Conservation (phyloP, 208 protist species). For the Wallacemonas collosoma region DNA sequence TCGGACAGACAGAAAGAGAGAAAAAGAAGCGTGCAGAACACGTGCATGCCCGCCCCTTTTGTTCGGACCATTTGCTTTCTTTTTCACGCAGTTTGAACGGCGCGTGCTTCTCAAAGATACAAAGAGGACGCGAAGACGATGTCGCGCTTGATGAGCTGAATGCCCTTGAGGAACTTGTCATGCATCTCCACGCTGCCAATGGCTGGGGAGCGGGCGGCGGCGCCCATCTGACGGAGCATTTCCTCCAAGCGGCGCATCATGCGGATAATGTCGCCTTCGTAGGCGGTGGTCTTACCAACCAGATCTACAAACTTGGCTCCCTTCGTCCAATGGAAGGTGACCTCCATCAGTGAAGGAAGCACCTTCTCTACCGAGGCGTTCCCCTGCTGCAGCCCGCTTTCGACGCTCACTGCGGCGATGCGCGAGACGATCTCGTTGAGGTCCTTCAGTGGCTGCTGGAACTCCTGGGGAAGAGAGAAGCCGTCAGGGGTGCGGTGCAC, state of each 20-base stretch:
- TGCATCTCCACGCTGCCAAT: conserved; percentile 99
- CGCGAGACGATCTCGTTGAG: conserved; percentile 91
- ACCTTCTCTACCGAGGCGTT: conserved; percentile 95
- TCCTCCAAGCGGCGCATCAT: conserved; percentile 98
- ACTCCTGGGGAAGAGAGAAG: conserved; percentile 84
- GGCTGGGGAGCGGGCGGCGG: conserved; percentile 96
- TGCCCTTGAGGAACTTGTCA: conserved; percentile 97
- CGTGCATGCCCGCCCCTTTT: not conserved
- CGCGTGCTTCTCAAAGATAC: conserved; percentile 87
- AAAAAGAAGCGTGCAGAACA: too few relatives aligned
- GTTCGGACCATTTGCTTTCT: conserved; percentile 11
- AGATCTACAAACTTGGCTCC: conserved; percentile 98
- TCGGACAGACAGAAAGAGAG: too few relatives aligned
- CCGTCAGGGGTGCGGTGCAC: conserved; percentile 93
- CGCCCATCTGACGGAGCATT: conserved; percentile 97
- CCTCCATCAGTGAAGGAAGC: conserved; percentile 96
- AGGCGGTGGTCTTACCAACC: conserved; percentile 97
- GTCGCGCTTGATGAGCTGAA: conserved; percentile 97
- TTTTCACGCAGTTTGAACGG: not conserved
- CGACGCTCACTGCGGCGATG: conserved; percentile 92
- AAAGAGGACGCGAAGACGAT: conserved; percentile 99
- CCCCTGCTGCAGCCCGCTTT: conserved; percentile 91
- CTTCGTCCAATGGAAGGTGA: conserved; percentile 96
- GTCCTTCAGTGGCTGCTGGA: conserved; percentile 88
- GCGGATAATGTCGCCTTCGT: conserved; percentile 98